These are phyloP conservation scores for Metarhizium guizhouense DNA, from an alignment of 2,329 filamentous ascomycete species.

Conservation along the genomic window DNA sequence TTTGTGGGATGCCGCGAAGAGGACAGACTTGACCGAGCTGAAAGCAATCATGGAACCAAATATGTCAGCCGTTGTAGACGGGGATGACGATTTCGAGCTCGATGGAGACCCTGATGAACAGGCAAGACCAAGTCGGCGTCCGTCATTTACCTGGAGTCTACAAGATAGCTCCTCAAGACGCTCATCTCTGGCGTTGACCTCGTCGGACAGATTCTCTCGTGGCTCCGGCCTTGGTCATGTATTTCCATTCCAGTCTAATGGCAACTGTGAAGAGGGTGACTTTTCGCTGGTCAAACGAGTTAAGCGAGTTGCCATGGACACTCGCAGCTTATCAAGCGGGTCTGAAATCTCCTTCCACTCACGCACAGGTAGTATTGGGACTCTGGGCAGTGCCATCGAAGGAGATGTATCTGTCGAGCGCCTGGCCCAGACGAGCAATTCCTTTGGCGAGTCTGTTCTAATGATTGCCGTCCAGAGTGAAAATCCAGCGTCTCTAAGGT, in stretches of 20 bases:
- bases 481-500: slow-evolving; percentile 63
- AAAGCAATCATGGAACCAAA: slow-evolving; percentile 72
- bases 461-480: slow-evolving; percentile 79
- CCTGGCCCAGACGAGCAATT: slow-evolving; percentile 61
- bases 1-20: slow-evolving; percentile 77
- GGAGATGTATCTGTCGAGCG: slow-evolving; percentile 80
- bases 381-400: slow-evolving; percentile 63
- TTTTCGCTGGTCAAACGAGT: slow-evolving; percentile 37
- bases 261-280: slow-evolving; percentile 35
- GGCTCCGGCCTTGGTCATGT: slow-evolving; percentile 67
- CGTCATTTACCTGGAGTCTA: slow-evolving; percentile 39
- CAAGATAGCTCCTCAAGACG: slow-evolving; percentile 34
- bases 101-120: slow-evolving; percentile 39
- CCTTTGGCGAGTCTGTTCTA: slow-evolving; percentile 70
- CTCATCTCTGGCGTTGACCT: slow-evolving; percentile 31
- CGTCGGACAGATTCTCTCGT: slow-evolving; percentile 42
- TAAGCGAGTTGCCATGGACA: slow-evolving; percentile 85
- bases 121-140: slow-evolving; percentile 34
- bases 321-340: slow-evolving; percentile 76
- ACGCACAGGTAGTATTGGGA: slow-evolving; percentile 67
- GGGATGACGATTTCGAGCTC: slow-evolving; percentile 30
- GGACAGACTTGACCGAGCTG: slow-evolving; percentile 68
- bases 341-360: slow-evolving; percentile 81
- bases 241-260: slow-evolving; percentile 68
- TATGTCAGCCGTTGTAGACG: slow-evolving; percentile 36